Percentiles rank a stretch among this genome's conserved stretches.
Conservation (phyloP, 768 basidiomycete genomes). For the Crassisporium funariophilum region DNA sequence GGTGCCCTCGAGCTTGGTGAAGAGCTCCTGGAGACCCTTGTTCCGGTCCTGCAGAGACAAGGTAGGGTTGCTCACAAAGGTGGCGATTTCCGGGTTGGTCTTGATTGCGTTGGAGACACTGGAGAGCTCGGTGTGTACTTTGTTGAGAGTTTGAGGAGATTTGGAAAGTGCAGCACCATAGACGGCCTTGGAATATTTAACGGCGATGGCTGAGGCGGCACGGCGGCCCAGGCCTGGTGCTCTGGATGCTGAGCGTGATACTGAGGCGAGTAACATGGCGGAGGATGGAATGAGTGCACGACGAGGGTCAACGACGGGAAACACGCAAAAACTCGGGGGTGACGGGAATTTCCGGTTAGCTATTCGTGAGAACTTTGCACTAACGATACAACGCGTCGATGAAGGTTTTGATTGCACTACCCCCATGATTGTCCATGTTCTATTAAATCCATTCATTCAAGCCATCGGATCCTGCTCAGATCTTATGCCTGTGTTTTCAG, state of each 20-base stretch:
- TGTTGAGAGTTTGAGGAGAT: slow-evolving; percentile 79
- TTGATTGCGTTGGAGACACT: slow-evolving; percentile 71
- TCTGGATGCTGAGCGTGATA: slow-evolving; percentile 51
- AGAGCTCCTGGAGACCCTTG: slow-evolving; percentile 66
- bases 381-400: too few species aligned
- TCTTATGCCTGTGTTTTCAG: too few species aligned
- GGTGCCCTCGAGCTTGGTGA: slow-evolving; percentile 62
- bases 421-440: too few species aligned
- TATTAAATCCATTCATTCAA: too few species aligned
- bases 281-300: slow-evolving; percentile 18
- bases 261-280: slow-evolving; percentile 58
- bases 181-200: slow-evolving; percentile 83
- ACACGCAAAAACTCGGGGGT: slow-evolving; percentile 35
- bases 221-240: slow-evolving; percentile 62
- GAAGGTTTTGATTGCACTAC: too few species aligned
- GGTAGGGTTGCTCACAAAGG: slow-evolving; percentile 90
- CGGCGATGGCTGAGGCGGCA: slow-evolving; percentile 73
- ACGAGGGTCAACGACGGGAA: slow-evolving; percentile 25
- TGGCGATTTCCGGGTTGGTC: slow-evolving; percentile 59
- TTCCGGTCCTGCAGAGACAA: slow-evolving; percentile 78
- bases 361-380: slow-evolving; percentile 26
- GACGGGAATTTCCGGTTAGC: slow-evolving; percentile 33
- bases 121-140: slow-evolving; percentile 84
- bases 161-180: slow-evolving; percentile 82
- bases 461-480: too few species aligned